Evolutionary conservation across 139 green algal species (phyloP).

Genomic region (Eudorina sp.): DNA sequence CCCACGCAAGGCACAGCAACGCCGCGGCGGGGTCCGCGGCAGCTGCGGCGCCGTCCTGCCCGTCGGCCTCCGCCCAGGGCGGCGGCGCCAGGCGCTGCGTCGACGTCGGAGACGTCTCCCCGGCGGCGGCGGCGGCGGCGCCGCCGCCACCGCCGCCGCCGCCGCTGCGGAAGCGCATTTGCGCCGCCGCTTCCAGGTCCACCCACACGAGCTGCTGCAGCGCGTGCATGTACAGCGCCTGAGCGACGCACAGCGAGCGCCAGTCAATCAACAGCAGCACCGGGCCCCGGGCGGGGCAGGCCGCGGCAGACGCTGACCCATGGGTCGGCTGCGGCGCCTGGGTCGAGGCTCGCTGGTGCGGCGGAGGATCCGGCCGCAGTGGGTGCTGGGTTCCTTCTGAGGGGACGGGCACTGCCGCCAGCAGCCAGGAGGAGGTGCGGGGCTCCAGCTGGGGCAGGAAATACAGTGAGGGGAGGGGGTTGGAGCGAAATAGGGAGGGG

Average conservation of each 20-base stretch:
- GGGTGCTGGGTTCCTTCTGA: not conserved
- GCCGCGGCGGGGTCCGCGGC: not conserved
- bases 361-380: not conserved
- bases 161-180: not conserved
- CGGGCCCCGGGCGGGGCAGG: too few relatives aligned
- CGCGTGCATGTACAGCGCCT: not conserved
- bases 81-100: not conserved
- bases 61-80: not conserved
- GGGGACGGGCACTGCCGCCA: conserved; percentile 11
- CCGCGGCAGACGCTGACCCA: too few relatives aligned
- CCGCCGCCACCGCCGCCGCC: not conserved
- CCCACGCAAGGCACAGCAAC: not conserved
- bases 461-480: too few relatives aligned
- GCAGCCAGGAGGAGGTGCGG: not conserved
- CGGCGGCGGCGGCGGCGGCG: not conserved
- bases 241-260: not conserved
- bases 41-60: too few relatives aligned
- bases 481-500: too few relatives aligned
- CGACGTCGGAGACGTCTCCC: not conserved
- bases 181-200: not conserved
- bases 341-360: not conserved
- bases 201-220: conserved; percentile 22
- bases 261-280: conserved; percentile 14
- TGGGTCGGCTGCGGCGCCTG: not conserved
- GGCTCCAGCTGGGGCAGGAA: not conserved